Evolutionary conservation across 2,329 filamentous ascomycete genomes (phyloP).

Genomic region (Clonostachys chloroleuca): DNA sequence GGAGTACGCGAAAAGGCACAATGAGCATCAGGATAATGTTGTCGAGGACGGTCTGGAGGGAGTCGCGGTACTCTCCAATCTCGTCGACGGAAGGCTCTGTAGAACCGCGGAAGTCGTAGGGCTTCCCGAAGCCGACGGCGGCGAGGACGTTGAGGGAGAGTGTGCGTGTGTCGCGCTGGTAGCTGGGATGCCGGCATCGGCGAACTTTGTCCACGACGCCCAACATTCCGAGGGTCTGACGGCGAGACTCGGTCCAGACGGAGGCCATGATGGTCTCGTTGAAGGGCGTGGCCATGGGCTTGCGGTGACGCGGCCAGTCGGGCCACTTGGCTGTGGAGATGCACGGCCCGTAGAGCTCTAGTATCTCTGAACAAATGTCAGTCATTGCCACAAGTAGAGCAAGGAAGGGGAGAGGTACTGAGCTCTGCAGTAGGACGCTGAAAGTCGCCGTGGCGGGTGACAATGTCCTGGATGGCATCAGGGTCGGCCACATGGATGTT

Average conservation of each 20-base stretch:
- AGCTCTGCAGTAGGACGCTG: not conserved
- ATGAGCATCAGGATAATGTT: conserved; percentile 4
- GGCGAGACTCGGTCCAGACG: too few relatives aligned
- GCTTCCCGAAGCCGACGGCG: conserved; percentile 2
- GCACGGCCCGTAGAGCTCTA: too few relatives aligned
- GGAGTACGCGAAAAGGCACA: conserved; percentile 17
- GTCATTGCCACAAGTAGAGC: too few relatives aligned
- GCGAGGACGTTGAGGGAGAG: conserved; percentile 2
- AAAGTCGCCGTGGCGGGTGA: conserved; percentile 1
- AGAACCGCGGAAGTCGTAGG: not conserved
- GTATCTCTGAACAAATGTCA: too few relatives aligned
- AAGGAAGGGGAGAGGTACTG: too few relatives aligned
- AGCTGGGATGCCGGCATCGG: too few relatives aligned
- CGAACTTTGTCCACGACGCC: too few relatives aligned
- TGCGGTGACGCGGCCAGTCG: not conserved
- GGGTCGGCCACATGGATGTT: conserved; percentile 5
- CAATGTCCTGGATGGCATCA: conserved; percentile 2
- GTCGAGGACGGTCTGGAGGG: not conserved
- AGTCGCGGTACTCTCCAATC: conserved; percentile 9
- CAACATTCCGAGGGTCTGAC: too few relatives aligned
- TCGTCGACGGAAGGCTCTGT: conserved; percentile 9
- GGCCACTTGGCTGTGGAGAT: too few relatives aligned
- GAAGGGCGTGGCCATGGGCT: not conserved
- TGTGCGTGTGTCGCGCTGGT: conserved; percentile 16
- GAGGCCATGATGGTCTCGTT: not conserved